Percentiles rank a stretch among this genome's conserved stretches.
These are phyloP conservation scores for Colletotrichum sp. DNA, from an alignment of 2,329 filamentous ascomycete species.

Conservation along the genomic window DNA sequence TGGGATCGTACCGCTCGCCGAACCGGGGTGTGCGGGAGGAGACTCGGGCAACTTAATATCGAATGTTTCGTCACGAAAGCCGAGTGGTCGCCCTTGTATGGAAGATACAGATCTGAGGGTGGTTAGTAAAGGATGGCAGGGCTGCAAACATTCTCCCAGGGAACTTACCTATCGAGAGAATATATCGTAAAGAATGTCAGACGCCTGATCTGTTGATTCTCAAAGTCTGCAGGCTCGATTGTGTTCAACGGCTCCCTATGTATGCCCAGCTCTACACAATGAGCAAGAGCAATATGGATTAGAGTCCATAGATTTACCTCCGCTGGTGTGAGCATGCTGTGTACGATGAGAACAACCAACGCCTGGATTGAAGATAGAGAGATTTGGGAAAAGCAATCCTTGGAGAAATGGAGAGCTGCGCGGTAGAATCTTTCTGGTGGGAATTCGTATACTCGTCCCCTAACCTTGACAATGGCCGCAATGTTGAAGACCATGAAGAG, in stretches of 20 bases:
- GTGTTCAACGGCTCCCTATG: conserved; percentile 33
- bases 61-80: conserved; percentile 41
- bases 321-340: conserved; percentile 36
- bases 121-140: background rate
- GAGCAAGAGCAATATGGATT: conserved; percentile 37
- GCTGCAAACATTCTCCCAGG: background rate
- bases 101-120: conserved; percentile 35
- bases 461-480: conserved; percentile 36
- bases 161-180: conserved; percentile 34
- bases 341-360: conserved; percentile 32
- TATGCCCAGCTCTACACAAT: conserved; percentile 41
- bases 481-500: conserved; percentile 40
- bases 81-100: conserved; percentile 41
- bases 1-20: background rate
- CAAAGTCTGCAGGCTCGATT: background rate
- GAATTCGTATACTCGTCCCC: conserved; percentile 36
- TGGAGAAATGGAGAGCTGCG: conserved; percentile 32
- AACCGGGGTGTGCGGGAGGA: background rate
- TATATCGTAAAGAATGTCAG: conserved; percentile 40
- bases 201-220: conserved; percentile 22
- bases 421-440: conserved; percentile 37
- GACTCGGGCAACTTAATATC: conserved; percentile 30
- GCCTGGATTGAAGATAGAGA: conserved; percentile 37
- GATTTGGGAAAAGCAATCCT: conserved; percentile 36
- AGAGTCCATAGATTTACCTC: conserved; percentile 41